Base-by-base conservation (phyloP, 257 asterid species). In the Solanum megistacrolobum region DNA sequence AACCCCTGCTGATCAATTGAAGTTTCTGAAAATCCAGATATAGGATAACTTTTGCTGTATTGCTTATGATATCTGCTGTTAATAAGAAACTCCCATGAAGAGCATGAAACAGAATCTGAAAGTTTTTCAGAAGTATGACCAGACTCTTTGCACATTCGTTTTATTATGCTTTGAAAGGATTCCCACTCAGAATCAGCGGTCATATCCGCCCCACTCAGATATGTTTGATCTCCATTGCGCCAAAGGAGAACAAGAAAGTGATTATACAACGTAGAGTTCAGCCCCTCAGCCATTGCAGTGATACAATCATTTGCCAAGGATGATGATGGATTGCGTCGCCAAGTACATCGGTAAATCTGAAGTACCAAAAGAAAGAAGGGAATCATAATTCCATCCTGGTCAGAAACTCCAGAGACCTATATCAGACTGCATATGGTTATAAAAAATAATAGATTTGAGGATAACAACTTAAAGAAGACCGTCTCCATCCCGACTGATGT, bases 21-120 rank as follows among this genome's bases (percentile, higher is more conserved):
- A 84, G 88, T 34, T 88, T 88, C 91, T 89, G 93, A 90, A 84
- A 89, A 87, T 91, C 92, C 92, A 84, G 91, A 87, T 81, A 94
- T 68, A 73, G 75, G 89, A 88, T 91, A 93, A 88, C 83, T 90
- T 72, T 90, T 90, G 58, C 86, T 66, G 88, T 97, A 97, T 58
- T 91, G 93, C 73, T 90, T 92, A 90, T 93, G 92, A 91, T 94
- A 97, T 91, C 89, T 92, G 93, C 99, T 97, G 91, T 89, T 91
- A 76, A 92, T 87, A 79, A 97, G 97, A 92, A 93, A 97, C 88
- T 96, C 97, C 99, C 99, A 97, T 48, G 99, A 92, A n/a, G 98
- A 91, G 88, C 89, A 83, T 86, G 93, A 86, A 90, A 75, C 92
- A 66, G 92, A 89, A 89, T 89, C 92, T 72, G 95, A 52, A 86